Percentiles rank a stretch among this genome's conserved stretches.
These are phyloP conservation scores for Diaporthe vaccinii DNA, from an alignment of 2,329 filamentous ascomycete species.

Conservation along the genomic window DNA sequence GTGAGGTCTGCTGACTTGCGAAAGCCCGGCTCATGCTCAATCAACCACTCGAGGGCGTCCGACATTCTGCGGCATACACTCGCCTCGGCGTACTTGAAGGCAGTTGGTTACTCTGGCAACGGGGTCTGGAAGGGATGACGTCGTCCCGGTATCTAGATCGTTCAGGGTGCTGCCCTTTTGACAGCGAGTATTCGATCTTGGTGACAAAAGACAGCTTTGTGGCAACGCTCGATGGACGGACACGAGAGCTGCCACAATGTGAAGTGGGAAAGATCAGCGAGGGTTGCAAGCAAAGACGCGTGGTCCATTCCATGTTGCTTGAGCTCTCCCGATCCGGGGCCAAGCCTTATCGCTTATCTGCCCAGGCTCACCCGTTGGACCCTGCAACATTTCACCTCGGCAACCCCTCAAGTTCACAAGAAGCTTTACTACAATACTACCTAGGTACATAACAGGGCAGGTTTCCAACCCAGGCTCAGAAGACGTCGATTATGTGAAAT, in stretches of 20 bases:
- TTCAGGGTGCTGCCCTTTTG: neutral
- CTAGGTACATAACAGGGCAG: neutral
- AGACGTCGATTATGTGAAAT: neutral
- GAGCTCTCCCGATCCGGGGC: neutral
- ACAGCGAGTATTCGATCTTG: neutral
- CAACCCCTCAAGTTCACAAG: neutral
- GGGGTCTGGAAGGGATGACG: conserved; percentile 38
- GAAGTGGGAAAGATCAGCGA: neutral
- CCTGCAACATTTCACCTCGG: neutral
- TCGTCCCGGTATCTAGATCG: conserved; percentile 15
- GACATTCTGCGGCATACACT: conserved; percentile 36
- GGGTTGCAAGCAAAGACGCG: neutral
- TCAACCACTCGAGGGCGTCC: conserved; percentile 46
- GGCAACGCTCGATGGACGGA: neutral
- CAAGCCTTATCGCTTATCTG: conserved; percentile 28
- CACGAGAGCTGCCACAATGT: neutral
- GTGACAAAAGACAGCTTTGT: neutral
- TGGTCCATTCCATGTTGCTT: neutral
- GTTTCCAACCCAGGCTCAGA: neutral
- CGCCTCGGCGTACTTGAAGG: conserved; percentile 58
- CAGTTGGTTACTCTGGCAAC: conserved; percentile 53
- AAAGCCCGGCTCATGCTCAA: conserved; percentile 49
- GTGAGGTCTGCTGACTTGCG: conserved; percentile 45
- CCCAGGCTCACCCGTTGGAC: neutral
- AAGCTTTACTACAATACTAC: too few species aligned